Percentiles rank a stretch among this genome's conserved stretches.
Evolutionary conservation across 768 basidiomycete genomes (phyloP).

Genomic region (Tricholoma bakamatsutake): DNA sequence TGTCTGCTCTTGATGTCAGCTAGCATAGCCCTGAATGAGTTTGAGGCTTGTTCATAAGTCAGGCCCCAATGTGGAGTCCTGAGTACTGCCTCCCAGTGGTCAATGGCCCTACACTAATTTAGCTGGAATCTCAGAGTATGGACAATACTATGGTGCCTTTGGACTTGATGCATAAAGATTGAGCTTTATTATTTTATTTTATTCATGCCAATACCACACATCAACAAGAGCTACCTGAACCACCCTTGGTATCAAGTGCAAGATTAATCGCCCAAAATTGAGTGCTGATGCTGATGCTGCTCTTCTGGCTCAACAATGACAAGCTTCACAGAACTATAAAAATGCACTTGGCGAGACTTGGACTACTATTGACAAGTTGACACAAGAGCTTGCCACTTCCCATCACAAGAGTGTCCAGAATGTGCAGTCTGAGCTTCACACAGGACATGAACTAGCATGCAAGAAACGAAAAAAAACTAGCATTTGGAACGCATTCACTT

Average conservation of each 20-base stretch:
- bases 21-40: too few species aligned
- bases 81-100: too few species aligned
- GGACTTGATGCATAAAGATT: background rate
- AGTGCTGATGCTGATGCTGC: background rate
- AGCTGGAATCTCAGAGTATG: too few species aligned
- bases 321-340: background rate
- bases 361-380: background rate
- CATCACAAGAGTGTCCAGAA: background rate
- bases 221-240: background rate
- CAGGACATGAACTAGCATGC: background rate
- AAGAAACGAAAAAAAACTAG: background rate
- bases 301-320: background rate
- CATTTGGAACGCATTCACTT: background rate
- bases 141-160: background rate
- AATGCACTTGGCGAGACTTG: background rate
- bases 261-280: background rate
- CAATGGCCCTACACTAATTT: background rate
- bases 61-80: too few species aligned
- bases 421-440: constrained; percentile 3
- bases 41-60: too few species aligned
- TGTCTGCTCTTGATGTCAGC: too few species aligned
- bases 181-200: background rate
- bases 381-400: background rate
- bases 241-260: background rate
- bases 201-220: background rate